These are phyloP conservation scores for Xylaria sp. DNA, from an alignment of 2,329 filamentous ascomycete genomes.

Conservation along the genomic window DNA sequence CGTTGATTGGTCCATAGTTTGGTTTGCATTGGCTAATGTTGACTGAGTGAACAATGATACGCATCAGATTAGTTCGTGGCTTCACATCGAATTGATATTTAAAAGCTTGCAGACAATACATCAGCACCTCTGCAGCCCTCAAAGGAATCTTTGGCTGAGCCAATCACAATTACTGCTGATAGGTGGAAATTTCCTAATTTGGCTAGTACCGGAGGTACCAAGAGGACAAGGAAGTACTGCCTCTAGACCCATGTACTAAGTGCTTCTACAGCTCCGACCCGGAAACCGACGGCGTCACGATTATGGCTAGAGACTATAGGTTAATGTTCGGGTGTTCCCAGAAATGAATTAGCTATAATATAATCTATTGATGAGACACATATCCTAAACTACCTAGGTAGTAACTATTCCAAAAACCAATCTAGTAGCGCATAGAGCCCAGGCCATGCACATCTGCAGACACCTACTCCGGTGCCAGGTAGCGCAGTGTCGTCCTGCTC, in stretches of 20 bases:
- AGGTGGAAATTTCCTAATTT: conserved; percentile 1
- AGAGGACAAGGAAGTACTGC: neutral
- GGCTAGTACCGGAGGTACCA: conserved; percentile 2
- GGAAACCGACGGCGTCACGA: neutral
- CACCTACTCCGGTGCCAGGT: conserved; percentile 9
- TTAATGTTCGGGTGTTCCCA: neutral
- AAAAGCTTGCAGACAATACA: neutral
- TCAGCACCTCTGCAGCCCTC: neutral
- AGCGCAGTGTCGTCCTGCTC: conserved; percentile 27
- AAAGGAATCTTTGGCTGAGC: neutral
- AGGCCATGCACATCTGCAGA: neutral
- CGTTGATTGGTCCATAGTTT: neutral
- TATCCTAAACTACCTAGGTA: neutral
- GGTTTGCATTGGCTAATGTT: neutral
- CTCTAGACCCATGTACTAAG: neutral
- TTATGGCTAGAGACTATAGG: neutral
- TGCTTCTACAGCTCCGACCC: neutral
- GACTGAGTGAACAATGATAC: neutral
- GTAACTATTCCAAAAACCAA: neutral
- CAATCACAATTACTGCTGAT: neutral
- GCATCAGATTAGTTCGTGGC: neutral
- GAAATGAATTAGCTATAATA: neutral
- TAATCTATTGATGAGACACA: neutral
- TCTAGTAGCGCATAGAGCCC: neutral
- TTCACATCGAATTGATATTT: neutral